Evolutionary conservation across 2,329 filamentous ascomycete species (phyloP), one percentile per base, ranked within the genome.

Genomic region (Curvularia hawaiiensis): DNA sequence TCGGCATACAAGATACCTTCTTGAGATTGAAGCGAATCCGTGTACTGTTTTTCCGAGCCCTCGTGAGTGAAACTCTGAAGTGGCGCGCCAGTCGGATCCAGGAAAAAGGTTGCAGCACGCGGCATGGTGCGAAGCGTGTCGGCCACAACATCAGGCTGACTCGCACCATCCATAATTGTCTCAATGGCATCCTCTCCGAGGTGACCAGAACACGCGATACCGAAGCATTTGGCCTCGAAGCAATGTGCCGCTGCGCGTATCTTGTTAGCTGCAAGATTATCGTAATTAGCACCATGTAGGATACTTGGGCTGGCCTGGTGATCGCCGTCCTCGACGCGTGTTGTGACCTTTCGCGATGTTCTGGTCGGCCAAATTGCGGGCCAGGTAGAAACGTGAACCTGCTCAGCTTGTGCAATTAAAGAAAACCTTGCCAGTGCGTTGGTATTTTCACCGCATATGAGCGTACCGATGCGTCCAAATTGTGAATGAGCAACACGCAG

Each of bases 361-460:
- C 78, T 68, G 0, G 82, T 85, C 3, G 83, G 83, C 83, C 83
- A 85, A 1, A 83, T 75, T 0, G 82, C 77, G 3, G 84, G 84
- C 83, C 83, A 85, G 0, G 79, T 80, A 0, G 80, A 82, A 20
- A 85, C 80, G 65, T 86, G 83, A 12, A 86, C 66, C 57, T 85
- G 80, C 62, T 86, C 82, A 1, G 80, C 81, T 59, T 85, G 82
- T 0, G 82, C 79, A 74, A 85, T 84, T 2, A 85, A 65, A 0
- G 77, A 62, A 41, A 82, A 85, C 14, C 82, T 68, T 1, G 83
- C 83, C 0, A 86, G 66, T 0, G 83, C 83, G 58, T 86, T 86
- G 0, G 82, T 85, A 48, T 86, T 85, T 67, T 86, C 84, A 2
- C 83, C 83, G 60, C 83, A 85, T 16, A 86, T 84, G 52, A 85